Evolutionary conservation across 1,139 yeast species (phyloP).

Genomic region (Scheffersomyces quercinus): DNA sequence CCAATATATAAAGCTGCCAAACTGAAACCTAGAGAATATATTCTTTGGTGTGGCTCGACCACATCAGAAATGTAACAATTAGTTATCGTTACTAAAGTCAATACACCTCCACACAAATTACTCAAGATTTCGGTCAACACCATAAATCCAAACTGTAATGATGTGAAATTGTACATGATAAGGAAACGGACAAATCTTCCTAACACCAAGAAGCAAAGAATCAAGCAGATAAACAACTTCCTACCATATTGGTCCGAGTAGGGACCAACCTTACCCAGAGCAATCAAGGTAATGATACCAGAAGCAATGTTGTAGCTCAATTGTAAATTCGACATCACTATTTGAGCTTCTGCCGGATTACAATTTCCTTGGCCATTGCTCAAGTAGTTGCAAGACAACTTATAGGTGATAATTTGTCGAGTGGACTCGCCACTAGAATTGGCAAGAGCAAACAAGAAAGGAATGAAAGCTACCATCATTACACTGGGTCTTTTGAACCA

Average conservation of each 20-base stretch:
- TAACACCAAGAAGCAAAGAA: constrained; percentile 20
- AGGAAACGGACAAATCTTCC: constrained; percentile 27
- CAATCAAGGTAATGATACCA: constrained; percentile 34
- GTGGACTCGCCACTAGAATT: constrained; percentile 35
- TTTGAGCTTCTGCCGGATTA: constrained; percentile 33
- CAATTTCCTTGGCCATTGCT: constrained; percentile 17
- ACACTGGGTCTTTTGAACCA: constrained; percentile 40
- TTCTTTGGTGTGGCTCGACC: constrained; percentile 54
- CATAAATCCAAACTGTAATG: constrained; percentile 35
- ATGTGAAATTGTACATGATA: constrained; percentile 30
- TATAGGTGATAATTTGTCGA: constrained; percentile 32
- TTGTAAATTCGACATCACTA: constrained; percentile 37
- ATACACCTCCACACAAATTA: constrained; percentile 56
- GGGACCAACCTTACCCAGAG: constrained; percentile 55
- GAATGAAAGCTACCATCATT: constrained; percentile 27
- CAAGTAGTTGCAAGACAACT: constrained; percentile 39
- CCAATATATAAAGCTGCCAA: constrained; percentile 63
- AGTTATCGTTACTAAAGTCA: constrained; percentile 51
- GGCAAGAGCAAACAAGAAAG: constrained; percentile 31
- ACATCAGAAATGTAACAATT: constrained; percentile 68
- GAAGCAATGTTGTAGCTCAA: constrained; percentile 28
- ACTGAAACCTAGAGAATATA: constrained; percentile 55
- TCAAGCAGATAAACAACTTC: constrained; percentile 41
- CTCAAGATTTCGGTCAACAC: constrained; percentile 38
- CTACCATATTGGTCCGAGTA: constrained; percentile 68